Evolutionary conservation across 495 filamentous ascomycete species (phyloP).

Genomic region (Aspergillus taichungensis): DNA sequence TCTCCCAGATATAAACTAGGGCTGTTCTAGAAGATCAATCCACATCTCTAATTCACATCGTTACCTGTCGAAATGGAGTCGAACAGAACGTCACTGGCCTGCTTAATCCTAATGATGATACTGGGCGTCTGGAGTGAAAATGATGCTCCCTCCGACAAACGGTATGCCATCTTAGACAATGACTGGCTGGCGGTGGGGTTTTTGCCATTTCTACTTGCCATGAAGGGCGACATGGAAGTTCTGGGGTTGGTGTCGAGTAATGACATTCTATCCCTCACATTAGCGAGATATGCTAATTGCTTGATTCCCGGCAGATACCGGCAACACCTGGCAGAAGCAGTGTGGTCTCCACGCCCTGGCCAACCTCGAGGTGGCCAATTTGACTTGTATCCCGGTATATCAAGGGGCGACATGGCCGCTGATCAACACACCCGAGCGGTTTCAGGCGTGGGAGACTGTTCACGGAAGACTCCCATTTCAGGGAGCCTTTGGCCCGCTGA

Average conservation of each 20-base stretch:
- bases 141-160: background rate
- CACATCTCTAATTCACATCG: too few species aligned
- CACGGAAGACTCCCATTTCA: constrained; percentile 27
- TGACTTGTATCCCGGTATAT: constrained; percentile 27
- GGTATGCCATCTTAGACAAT: constrained; percentile 11
- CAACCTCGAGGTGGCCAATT: constrained; percentile 21
- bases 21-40: too few species aligned
- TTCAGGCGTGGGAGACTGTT: constrained; percentile 24
- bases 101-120: too few species aligned
- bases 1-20: too few species aligned
- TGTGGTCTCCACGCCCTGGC: constrained; percentile 22
- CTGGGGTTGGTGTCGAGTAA: constrained; percentile 3
- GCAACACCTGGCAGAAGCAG: constrained; percentile 25
- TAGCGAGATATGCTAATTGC: too few species aligned
- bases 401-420: constrained; percentile 24
- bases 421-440: constrained; percentile 22
- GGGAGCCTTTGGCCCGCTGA: constrained; percentile 25
- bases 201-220: constrained; percentile 10
- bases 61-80: too few species aligned
- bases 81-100: too few species aligned
- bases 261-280: too few species aligned
- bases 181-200: constrained; percentile 10
- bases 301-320: constrained; percentile 22
- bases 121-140: background rate
- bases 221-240: constrained; percentile 11